Base-by-base conservation (phyloP, 2,329 filamentous ascomycete genomes). In the Fusarium fracticaudum region DNA sequence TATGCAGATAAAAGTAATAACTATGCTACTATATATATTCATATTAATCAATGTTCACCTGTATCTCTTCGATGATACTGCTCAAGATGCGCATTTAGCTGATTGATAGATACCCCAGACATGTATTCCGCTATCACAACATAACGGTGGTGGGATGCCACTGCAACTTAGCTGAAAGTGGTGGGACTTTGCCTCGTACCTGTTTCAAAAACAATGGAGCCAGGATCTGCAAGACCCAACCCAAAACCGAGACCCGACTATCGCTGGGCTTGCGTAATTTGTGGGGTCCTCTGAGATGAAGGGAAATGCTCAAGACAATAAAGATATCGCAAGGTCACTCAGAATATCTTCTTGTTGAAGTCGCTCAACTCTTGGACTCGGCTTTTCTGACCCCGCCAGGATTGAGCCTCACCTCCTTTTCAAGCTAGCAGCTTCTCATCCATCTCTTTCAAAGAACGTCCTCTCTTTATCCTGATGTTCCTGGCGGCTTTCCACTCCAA, bases 101-200 rank as follows among this genome's bases (percentile, higher is more conserved):
- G 22, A 41, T 50, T 14, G 29, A 50, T 45, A 18, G 22, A 54
- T 43, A 35, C 60, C 43, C 50, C 26, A 43, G 43, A 18, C 17
- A 70, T 53, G 79, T 81, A 79, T 72, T 69, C 65, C 70, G 50
- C 71, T 80, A 81, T 71, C 79, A 76, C 22, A 41, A 74, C 44
- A 64, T 79, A 78, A 80, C 77, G 77, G 45, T 41, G 48, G 59
- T 67, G 18, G 33, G 64, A 68, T 40, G 58, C 40, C 41, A 63
- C 37, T 45, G 41, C 14, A 35, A 15, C 33, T 35, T 48, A 29
- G 41, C 43, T 64, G 38, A 43, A 55, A 38, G 62, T 72, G 53
- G 47, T 59, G 61, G 61, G 54, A 63, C 69, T 57, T 58, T 62
- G 53, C 53, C 65, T 43, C 54, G 54, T 71, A 47, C 51, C 55